Conservation (phyloP, 441 rosid genomes). For the Manihot esculenta region DNA sequence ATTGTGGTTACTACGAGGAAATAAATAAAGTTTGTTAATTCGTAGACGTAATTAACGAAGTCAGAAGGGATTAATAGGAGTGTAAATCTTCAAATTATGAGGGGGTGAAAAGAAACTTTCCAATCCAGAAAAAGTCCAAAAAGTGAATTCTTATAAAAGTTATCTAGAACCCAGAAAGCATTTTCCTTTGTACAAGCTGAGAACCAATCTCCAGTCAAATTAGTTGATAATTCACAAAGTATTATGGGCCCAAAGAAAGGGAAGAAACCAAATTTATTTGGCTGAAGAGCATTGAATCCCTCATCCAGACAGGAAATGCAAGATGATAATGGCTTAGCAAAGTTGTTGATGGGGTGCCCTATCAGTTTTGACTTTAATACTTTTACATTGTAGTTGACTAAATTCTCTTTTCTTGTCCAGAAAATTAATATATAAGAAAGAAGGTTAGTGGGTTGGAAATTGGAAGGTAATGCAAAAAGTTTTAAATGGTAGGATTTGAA, state of each 20-base stretch:
- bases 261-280: no score
- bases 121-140: background rate
- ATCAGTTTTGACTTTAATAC: background rate
- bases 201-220: no score
- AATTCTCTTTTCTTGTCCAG: background rate
- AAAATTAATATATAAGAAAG: no score
- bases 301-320: background rate
- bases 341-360: background rate
- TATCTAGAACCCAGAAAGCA: background rate
- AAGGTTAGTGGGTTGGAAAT: no score
- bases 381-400: background rate
- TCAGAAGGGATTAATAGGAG: background rate
- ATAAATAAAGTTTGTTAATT: background rate
- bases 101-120: background rate
- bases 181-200: no score
- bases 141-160: background rate
- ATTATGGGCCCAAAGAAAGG: no score
- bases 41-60: background rate
- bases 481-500: background rate
- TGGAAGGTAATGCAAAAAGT: no score
- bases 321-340: background rate
- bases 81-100: no score
- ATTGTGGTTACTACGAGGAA: no score
- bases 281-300: background rate
- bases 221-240: no score